A percentile compares a stretch with the other conserved stretches of the same genome.
phyloP scores from a whole-genome alignment of 2,329 filamentous ascomycete genomes.

The Canariomyces notabilis region DNA sequence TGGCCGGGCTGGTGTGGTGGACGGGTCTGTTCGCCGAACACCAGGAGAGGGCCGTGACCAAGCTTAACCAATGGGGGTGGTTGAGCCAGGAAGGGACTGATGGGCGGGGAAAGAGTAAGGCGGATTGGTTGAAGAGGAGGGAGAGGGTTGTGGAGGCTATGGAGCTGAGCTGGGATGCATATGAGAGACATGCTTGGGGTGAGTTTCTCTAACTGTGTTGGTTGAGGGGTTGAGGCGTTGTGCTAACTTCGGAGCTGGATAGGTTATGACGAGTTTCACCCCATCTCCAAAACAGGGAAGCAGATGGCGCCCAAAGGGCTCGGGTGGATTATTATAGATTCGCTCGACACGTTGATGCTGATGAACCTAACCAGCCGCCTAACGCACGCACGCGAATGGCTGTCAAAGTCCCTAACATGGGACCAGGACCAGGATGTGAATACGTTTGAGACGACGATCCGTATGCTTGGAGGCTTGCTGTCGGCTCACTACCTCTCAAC shows the following conservation, averaged over 20 bases:
- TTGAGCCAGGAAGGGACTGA: constrained; percentile 39
- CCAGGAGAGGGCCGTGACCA: constrained; percentile 32
- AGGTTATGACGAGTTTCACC: constrained; percentile 84
- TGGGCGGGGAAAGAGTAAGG: constrained; percentile 34
- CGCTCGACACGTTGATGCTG: constrained; percentile 92
- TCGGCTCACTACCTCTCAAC: constrained; percentile 94
- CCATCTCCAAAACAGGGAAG: constrained; percentile 68
- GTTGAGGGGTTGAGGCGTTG: not conserved
- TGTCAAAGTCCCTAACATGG: constrained; percentile 73
- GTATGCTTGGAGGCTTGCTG: constrained; percentile 89
- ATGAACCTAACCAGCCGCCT: constrained; percentile 94
- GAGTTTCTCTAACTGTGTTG: constrained; percentile 35
- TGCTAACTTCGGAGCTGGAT: constrained; percentile 26
- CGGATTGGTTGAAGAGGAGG: constrained; percentile 73
- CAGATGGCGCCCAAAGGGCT: constrained; percentile 86
- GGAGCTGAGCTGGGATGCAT: constrained; percentile 85
- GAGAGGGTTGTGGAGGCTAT: constrained; percentile 86
- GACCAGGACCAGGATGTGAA: constrained; percentile 94
- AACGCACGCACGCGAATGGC: constrained; percentile 81
- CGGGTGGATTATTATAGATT: constrained; percentile 97
- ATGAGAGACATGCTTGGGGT: constrained; percentile 94
- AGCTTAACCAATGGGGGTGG: constrained; percentile 51
- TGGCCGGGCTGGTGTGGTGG: constrained; percentile 64
- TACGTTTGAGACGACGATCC: constrained; percentile 96
- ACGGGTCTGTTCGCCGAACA: constrained; percentile 52